phyloP scores from a whole-genome alignment of 2,329 filamentous ascomycete genomes.

The Penicillium frequentans region DNA sequence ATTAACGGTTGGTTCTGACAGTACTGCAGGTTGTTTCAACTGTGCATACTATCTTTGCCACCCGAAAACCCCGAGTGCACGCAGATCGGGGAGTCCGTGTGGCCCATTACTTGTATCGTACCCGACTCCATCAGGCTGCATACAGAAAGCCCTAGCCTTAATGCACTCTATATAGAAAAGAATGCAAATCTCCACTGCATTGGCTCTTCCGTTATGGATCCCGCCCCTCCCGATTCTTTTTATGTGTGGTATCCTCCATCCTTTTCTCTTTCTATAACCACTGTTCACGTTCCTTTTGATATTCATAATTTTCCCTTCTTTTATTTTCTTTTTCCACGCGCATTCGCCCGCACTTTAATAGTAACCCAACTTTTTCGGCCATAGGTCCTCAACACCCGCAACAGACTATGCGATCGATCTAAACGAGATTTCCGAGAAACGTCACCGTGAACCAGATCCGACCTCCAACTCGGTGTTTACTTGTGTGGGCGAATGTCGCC shows the following conservation, averaged over 20 bases:
- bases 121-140: conserved; percentile 15
- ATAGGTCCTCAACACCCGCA: neutral
- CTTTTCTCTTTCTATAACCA: conserved; percentile 17
- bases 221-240: conserved; percentile 18
- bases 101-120: conserved; percentile 7
- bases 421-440: neutral
- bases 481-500: conserved; percentile 42
- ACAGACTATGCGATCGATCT: conserved; percentile 19
- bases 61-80: neutral
- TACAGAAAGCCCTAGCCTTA: conserved; percentile 14
- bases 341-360: conserved; percentile 38
- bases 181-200: conserved; percentile 17
- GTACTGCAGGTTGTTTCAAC: too few relatives aligned
- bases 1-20: neutral
- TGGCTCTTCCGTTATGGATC: conserved; percentile 10
- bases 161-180: neutral
- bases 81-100: conserved; percentile 22
- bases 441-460: neutral
- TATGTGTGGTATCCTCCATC: conserved; percentile 13
- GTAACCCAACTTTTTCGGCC: conserved; percentile 8
- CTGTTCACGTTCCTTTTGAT: conserved; percentile 24
- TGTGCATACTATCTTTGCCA: conserved; percentile 16
- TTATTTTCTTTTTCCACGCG: conserved; percentile 27
- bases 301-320: conserved; percentile 19
- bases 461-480: conserved; percentile 3